phyloP scores from a whole-genome alignment of 164 flowering plant species.

The Protea cynaroides region DNA sequence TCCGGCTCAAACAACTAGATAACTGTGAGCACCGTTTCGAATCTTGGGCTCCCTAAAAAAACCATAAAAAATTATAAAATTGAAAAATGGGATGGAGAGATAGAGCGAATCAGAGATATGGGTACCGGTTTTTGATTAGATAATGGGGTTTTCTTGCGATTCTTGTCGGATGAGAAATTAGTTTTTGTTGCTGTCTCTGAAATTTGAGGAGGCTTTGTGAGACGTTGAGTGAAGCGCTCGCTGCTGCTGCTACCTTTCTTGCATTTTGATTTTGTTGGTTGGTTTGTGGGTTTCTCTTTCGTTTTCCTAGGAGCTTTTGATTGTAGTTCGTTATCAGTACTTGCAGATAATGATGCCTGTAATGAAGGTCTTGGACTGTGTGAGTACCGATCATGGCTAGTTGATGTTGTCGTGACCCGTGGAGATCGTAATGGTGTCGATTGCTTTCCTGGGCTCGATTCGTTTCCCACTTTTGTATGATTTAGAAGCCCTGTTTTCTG shows the following conservation, averaged over 20 bases:
- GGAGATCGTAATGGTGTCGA: constrained; percentile 33
- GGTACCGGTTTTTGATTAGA: constrained; percentile 41
- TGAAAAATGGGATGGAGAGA: too few species aligned
- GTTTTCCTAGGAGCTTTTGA: not conserved
- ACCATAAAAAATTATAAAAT: not conserved
- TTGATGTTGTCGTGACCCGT: not conserved
- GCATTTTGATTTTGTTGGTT: not conserved
- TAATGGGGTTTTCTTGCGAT: constrained; percentile 41
- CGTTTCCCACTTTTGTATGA: constrained; percentile 8
- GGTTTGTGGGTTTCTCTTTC: not conserved
- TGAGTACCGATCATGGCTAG: constrained; percentile 13
- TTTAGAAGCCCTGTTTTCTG: constrained; percentile 10
- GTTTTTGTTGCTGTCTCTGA: constrained; percentile 11
- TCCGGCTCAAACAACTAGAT: constrained; percentile 38
- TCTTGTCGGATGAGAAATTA: constrained; percentile 23
- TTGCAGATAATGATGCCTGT: not conserved
- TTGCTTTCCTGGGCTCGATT: constrained; percentile 19
- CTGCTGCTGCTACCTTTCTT: constrained; percentile 7
- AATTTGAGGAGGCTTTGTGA: constrained; percentile 19
- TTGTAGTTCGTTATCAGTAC: not conserved
- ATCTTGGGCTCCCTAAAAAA: not conserved
- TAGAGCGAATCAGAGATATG: not conserved
- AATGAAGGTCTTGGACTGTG: constrained; percentile 17
- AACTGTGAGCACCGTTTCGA: constrained; percentile 37
- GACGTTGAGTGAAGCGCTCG: constrained; percentile 11